A percentile compares a stretch with the other conserved stretches of the same genome.
Evolutionary conservation across 768 basidiomycete species (phyloP).

Genomic region (Trametes meyenii): DNA sequence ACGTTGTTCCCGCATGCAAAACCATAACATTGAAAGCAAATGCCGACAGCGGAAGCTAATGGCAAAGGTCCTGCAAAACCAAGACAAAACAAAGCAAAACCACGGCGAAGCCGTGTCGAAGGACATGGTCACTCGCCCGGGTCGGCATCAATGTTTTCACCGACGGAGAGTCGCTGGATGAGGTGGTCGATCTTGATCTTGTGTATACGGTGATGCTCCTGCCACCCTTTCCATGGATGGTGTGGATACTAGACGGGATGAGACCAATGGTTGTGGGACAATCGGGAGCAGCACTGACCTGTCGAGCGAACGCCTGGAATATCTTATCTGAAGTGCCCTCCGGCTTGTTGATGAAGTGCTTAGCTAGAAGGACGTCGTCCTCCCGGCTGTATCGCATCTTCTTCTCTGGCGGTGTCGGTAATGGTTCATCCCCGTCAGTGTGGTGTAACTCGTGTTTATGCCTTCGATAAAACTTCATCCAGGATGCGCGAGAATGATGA

Average conservation of each 20-base stretch:
- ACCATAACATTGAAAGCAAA: no score
- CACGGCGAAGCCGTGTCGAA: neutral
- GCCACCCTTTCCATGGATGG: constrained; percentile 95
- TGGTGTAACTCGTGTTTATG: constrained; percentile 83
- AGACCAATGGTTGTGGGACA: neutral
- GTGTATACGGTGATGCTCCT: constrained; percentile 88
- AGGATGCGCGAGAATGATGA: constrained; percentile 88
- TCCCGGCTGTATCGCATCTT: constrained; percentile 83
- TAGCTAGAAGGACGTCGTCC: constrained; percentile 80
- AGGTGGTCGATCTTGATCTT: constrained; percentile 85
- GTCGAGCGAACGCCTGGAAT: constrained; percentile 77
- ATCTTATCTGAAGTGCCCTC: constrained; percentile 84
- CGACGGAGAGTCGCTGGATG: constrained; percentile 59
- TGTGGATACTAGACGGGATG: constrained; percentile 63
- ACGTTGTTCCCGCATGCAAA: no score
- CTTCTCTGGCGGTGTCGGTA: constrained; percentile 80
- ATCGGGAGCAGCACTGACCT: constrained; percentile 45
- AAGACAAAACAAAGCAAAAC: neutral
- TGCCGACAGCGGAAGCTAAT: no score
- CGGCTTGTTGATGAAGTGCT: constrained; percentile 70
- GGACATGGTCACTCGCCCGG: constrained; percentile 13
- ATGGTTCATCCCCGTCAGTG: constrained; percentile 65
- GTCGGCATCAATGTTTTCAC: constrained; percentile 52
- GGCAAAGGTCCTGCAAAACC: neutral
- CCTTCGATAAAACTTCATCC: constrained; percentile 92